Evolutionary conservation across 805 yeast genomes (phyloP).

Genomic region (Candida chilensis): DNA sequence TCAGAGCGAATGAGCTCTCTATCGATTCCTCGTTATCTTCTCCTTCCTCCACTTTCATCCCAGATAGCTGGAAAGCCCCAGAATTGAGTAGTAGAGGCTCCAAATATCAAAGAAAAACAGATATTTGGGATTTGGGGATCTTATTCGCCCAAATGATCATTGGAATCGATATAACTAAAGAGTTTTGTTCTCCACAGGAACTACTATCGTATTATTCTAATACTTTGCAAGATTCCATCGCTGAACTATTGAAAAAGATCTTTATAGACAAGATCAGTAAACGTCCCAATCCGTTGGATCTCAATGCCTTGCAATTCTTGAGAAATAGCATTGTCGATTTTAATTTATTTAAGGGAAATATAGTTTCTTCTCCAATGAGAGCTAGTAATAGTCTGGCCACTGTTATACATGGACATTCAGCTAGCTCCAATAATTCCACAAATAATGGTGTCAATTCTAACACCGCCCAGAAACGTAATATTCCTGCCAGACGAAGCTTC

Average conservation of each 20-base stretch:
- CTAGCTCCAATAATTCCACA: not conserved
- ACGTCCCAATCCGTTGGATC: conserved; percentile 76
- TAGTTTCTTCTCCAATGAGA: no score
- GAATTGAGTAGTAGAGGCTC: conserved; percentile 36
- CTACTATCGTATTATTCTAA: conserved; percentile 36
- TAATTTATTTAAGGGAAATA: no score
- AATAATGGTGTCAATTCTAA: not conserved
- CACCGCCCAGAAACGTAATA: no score
- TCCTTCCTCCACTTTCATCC: no score
- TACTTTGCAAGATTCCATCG: conserved; percentile 42
- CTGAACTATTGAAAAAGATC: conserved; percentile 59
- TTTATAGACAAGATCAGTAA: conserved; percentile 57
- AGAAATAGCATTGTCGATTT: conserved; percentile 60
- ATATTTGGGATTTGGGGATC: conserved; percentile 90
- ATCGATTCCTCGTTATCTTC: not conserved
- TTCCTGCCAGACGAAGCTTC: conserved; percentile 24
- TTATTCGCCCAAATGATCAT: conserved; percentile 56
- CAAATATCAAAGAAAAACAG: conserved; percentile 69
- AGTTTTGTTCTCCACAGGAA: conserved; percentile 53
- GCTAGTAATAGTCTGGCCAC: no score
- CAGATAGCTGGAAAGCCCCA: conserved; percentile 79
- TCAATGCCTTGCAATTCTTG: conserved; percentile 75
- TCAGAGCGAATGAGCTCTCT: no score
- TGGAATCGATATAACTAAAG: conserved; percentile 48
- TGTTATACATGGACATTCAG: not conserved